These are phyloP conservation scores for Lenzites betulinus DNA, from an alignment of 768 basidiomycete genomes.

Conservation along the genomic window DNA sequence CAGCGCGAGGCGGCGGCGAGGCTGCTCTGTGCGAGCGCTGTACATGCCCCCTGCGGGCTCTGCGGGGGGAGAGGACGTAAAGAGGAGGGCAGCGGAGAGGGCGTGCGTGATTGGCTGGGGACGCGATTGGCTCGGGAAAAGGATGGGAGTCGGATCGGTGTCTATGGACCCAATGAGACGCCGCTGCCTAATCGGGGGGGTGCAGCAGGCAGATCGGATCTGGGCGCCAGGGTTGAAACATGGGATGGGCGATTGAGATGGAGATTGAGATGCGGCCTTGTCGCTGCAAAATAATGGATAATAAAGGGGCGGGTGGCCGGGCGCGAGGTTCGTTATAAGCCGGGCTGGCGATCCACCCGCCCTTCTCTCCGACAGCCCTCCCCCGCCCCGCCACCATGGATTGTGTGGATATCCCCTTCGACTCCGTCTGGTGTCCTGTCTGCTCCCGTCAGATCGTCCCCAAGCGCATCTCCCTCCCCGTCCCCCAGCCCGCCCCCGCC, in stretches of 20 bases:
- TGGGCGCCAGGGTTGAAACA: conserved; percentile 11
- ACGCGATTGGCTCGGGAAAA: conserved; percentile 22
- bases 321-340: conserved; percentile 21
- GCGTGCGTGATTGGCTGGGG: conserved; percentile 19
- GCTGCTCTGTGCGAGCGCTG: too few species aligned
- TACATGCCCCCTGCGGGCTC: too few species aligned
- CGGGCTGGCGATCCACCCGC: conserved; percentile 19
- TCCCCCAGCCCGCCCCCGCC: conserved; percentile 31
- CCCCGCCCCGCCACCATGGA: conserved; percentile 28
- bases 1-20: too few species aligned
- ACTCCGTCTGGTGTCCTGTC: conserved; percentile 79
- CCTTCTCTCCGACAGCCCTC: conserved; percentile 19
- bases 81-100: not conserved
- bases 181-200: conserved; percentile 12
- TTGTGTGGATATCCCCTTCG: conserved; percentile 40
- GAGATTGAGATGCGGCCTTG: conserved; percentile 6
- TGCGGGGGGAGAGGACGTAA: not conserved
- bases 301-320: conserved; percentile 3
- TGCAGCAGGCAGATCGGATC: conserved; percentile 2
- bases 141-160: conserved; percentile 22
- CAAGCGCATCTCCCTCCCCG: conserved; percentile 61
- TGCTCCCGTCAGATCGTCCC: conserved; percentile 81
- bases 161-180: conserved; percentile 25
- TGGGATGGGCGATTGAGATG: conserved; percentile 4
- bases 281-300: conserved; percentile 10